A percentile compares a stretch with the other conserved stretches of the same genome.
phyloP scores from a whole-genome alignment of 116 monocot genomes.

The Cymodocea nodosa region DNA sequence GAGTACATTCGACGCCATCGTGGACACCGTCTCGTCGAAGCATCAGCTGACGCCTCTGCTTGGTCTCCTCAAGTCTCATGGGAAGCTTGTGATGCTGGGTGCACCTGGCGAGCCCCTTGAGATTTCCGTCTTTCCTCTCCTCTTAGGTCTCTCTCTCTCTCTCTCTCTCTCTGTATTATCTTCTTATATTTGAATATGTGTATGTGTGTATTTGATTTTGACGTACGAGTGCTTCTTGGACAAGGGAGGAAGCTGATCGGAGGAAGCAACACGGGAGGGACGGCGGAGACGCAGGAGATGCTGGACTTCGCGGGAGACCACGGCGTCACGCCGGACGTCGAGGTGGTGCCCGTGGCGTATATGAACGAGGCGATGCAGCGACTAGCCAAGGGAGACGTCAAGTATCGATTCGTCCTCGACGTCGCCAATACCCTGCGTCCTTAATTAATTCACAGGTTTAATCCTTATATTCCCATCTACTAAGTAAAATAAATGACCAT shows the following conservation, averaged over 20 bases:
- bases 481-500: no score
- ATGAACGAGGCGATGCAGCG: constrained; percentile 16
- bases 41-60: constrained; percentile 10
- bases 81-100: constrained; percentile 15
- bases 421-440: constrained; percentile 3
- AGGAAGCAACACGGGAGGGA: constrained; percentile 10
- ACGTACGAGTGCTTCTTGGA: no score
- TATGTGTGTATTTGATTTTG: not conserved
- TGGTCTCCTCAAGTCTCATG: constrained; percentile 12
- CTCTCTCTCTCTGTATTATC: not conserved
- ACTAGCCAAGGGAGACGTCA: constrained; percentile 12
- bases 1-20: constrained; percentile 17
- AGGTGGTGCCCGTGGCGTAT: constrained; percentile 14
- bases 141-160: constrained; percentile 5
- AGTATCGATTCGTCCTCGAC: constrained; percentile 24
- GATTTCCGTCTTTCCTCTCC: constrained; percentile 8
- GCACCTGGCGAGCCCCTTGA: constrained; percentile 10
- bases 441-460: no score
- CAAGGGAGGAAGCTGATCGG: constrained; percentile 13
- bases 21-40: constrained; percentile 11
- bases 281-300: constrained; percentile 21
- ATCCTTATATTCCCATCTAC: no score
- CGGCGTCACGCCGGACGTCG: constrained; percentile 9
- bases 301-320: constrained; percentile 16
- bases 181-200: no score